Conservation (phyloP, 345 rosid genomes). For the Salix viminalis region DNA sequence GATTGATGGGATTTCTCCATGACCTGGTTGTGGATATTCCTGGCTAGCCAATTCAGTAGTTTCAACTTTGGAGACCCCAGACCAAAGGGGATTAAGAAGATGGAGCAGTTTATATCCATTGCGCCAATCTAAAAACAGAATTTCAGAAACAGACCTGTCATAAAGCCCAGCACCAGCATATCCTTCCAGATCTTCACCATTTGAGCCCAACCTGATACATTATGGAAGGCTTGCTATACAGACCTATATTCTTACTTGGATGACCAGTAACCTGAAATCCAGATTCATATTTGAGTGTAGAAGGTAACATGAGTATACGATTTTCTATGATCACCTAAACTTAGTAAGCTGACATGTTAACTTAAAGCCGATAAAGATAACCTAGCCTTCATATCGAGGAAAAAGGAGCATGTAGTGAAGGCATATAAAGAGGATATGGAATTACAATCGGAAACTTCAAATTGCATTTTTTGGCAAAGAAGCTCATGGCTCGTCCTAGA, state of each 20-base stretch:
- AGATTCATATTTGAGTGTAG: not conserved
- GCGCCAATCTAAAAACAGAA: not conserved
- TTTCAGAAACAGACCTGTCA: slow-evolving; percentile 31
- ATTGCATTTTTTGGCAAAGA: slow-evolving; percentile 33
- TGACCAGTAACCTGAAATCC: slow-evolving; percentile 33
- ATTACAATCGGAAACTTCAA: slow-evolving; percentile 32
- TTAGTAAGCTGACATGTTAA: not conserved
- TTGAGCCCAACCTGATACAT: slow-evolving; percentile 44
- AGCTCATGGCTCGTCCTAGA: slow-evolving; percentile 43
- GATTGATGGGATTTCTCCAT: not conserved
- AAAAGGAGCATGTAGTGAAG: not conserved
- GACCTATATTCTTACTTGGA: slow-evolving; percentile 37
- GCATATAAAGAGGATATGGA: slow-evolving; percentile 3
- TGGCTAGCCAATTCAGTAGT: too few relatives aligned
- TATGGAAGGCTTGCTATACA: slow-evolving; percentile 28
- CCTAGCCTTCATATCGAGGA: not conserved
- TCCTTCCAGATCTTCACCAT: slow-evolving; percentile 43
- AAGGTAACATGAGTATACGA: slow-evolving; percentile 1
- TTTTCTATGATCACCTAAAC: not conserved
- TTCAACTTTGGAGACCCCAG: too few relatives aligned
- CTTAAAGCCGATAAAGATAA: not conserved
- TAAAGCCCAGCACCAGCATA: slow-evolving; percentile 49
- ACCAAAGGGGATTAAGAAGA: not conserved
- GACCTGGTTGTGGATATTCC: too few relatives aligned
- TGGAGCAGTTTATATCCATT: not conserved